Conservation (phyloP, 495 filamentous ascomycete genomes). For the Aspergillus saccharolyticus region DNA sequence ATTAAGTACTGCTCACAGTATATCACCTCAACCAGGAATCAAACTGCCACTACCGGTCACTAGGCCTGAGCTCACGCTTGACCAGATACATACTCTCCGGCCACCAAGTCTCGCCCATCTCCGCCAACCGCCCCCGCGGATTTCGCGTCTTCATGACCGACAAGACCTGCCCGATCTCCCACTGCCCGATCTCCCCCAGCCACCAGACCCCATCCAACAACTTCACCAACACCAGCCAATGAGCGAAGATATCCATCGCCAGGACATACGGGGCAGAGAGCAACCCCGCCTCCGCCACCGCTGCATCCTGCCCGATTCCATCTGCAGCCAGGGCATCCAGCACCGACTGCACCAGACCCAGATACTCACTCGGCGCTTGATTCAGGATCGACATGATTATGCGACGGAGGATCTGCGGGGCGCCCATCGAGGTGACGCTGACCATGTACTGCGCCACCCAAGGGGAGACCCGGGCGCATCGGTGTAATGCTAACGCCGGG, state of each 20-base stretch:
- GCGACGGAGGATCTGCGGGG: slow-evolving; percentile 22
- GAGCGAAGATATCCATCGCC: slow-evolving; percentile 40
- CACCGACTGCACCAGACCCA: slow-evolving; percentile 21
- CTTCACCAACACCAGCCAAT: slow-evolving; percentile 42
- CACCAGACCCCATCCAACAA: slow-evolving; percentile 42
- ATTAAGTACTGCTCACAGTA: too few species aligned
- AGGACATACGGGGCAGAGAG: slow-evolving; percentile 25
- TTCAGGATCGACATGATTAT: slow-evolving; percentile 30
- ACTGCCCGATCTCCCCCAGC: slow-evolving; percentile 33
- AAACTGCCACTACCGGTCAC: slow-evolving; percentile 3
- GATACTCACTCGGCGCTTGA: slow-evolving; percentile 20
- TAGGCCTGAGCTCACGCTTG: slow-evolving; percentile 14
- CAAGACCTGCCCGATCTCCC: slow-evolving; percentile 28
- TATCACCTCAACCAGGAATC: too few species aligned
- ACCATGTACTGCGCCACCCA: slow-evolving; percentile 27
- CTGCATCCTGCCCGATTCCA: slow-evolving; percentile 1
- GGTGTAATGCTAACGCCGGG: not conserved
- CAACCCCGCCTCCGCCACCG: not conserved
- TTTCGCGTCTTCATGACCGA: slow-evolving; percentile 17
- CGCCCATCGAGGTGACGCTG: slow-evolving; percentile 27
- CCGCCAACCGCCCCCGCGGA: not conserved
- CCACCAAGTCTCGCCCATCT: slow-evolving; percentile 25
- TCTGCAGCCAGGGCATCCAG: slow-evolving; percentile 13
- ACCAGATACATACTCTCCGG: slow-evolving; percentile 28
- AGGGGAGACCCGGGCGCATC: slow-evolving; percentile 16